Evolutionary conservation across 2,329 filamentous ascomycete genomes (phyloP).

Genomic region (Alternaria brassicicola): DNA sequence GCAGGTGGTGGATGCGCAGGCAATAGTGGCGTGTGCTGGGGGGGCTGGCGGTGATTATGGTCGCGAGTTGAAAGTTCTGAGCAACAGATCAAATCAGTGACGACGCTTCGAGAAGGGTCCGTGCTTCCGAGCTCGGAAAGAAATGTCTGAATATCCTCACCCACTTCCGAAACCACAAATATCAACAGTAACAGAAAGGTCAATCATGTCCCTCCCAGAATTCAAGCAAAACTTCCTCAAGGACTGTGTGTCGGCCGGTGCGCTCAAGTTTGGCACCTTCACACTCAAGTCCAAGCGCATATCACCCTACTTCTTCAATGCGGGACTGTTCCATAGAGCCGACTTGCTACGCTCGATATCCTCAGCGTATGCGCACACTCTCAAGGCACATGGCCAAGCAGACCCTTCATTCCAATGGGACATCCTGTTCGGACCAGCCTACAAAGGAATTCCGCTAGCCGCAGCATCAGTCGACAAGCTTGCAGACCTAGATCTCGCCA

Average conservation of each 20-base stretch:
- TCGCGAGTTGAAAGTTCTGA: conserved; percentile 37
- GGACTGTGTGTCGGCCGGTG: conserved; percentile 69
- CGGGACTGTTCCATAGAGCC: conserved; percentile 84
- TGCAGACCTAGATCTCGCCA: conserved; percentile 67
- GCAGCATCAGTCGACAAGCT: conserved; percentile 78
- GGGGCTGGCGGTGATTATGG: conserved; percentile 12
- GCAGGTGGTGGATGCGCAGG: conserved; percentile 34
- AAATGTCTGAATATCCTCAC: conserved; percentile 11
- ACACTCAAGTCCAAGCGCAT: conserved; percentile 89
- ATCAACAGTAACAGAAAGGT: background rate
- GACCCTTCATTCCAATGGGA: conserved; percentile 68
- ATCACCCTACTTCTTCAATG: conserved; percentile 98
- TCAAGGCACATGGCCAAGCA: conserved; percentile 54
- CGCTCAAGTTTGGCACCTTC: conserved; percentile 82
- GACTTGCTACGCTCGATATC: conserved; percentile 78
- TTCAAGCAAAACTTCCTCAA: conserved; percentile 73
- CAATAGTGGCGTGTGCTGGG: conserved; percentile 29
- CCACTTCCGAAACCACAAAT: conserved; percentile 5
- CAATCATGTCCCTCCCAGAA: conserved; percentile 37
- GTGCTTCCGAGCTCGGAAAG: conserved; percentile 43
- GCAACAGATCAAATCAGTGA: conserved; percentile 1
- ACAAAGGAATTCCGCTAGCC: conserved; percentile 95
- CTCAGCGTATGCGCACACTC: conserved; percentile 75
- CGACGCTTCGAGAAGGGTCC: conserved; percentile 23
- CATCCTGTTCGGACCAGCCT: conserved; percentile 90